phyloP scores from a whole-genome alignment of 2,329 filamentous ascomycete species.

The Remersonia thermophila region DNA sequence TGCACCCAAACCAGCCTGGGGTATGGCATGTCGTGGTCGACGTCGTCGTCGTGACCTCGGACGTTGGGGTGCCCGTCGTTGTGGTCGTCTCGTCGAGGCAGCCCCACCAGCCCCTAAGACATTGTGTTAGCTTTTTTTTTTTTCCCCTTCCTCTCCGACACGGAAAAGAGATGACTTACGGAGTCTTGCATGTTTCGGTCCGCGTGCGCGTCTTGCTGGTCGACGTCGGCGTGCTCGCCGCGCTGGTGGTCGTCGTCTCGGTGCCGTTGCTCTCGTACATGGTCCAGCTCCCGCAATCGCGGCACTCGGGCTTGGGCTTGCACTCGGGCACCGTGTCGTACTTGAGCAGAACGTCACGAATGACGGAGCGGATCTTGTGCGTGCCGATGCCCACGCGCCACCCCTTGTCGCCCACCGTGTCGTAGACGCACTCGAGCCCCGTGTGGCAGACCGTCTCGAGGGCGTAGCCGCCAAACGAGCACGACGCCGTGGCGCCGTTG shows the following conservation, averaged over 20 bases:
- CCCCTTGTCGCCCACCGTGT: conserved; percentile 80
- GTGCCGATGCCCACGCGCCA: conserved; percentile 87
- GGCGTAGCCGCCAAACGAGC: conserved; percentile 85
- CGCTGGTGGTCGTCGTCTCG: conserved; percentile 54
- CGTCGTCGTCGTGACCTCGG: conserved; percentile 31
- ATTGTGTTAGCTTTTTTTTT: no score
- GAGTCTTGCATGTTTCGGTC: conserved; percentile 79
- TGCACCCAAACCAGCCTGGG: conserved; percentile 54
- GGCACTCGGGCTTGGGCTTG: conserved; percentile 62
- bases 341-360: conserved; percentile 71
- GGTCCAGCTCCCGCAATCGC: conserved; percentile 88
- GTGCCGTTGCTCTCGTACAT: conserved; percentile 89
- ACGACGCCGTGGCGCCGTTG: conserved; percentile 78
- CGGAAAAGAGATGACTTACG: conserved; percentile 24
- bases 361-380: conserved; percentile 81
- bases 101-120: conserved; percentile 88
- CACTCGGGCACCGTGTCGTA: conserved; percentile 76
- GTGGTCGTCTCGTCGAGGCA: conserved; percentile 56
- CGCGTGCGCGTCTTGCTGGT: conserved; percentile 51
- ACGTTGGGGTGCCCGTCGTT: conserved; percentile 28
- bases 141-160: no score
- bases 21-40: conserved; percentile 29
- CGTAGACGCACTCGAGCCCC: conserved; percentile 78
- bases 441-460: conserved; percentile 89
- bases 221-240: conserved; percentile 53